A percentile compares a stretch with the other conserved stretches of the same genome.
phyloP scores from a whole-genome alignment of 768 basidiomycete species.

The Jaapia argillacea region DNA sequence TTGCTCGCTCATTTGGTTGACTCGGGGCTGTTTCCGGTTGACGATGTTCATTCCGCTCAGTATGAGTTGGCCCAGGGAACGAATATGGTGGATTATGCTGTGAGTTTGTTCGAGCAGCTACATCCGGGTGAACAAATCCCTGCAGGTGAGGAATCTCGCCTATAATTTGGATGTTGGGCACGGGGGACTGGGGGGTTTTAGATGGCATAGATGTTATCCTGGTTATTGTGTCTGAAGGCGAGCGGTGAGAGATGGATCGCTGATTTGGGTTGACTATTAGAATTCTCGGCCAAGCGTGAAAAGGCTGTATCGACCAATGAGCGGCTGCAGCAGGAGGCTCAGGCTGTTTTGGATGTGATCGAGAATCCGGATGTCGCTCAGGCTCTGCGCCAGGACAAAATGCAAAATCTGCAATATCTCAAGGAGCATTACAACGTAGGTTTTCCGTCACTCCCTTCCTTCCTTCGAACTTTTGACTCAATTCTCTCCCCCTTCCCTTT shows the following conservation, averaged over 20 bases:
- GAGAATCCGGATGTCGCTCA: conserved; percentile 95
- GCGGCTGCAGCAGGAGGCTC: conserved; percentile 80
- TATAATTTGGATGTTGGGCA: background rate
- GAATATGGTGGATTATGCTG: conserved; percentile 96
- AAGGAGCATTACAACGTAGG: conserved; percentile 86
- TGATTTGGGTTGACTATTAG: conserved; percentile 27
- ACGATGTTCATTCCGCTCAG: conserved; percentile 82
- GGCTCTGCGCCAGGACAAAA: conserved; percentile 90
- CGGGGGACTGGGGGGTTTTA: no score
- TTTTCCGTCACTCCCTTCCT: conserved; percentile 5
- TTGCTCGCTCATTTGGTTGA: conserved; percentile 82
- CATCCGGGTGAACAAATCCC: conserved; percentile 65
- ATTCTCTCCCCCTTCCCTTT: background rate
- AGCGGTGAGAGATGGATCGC: no score
- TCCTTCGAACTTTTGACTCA: conserved; percentile 1
- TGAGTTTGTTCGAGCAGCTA: conserved; percentile 69
- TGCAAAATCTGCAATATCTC: conserved; percentile 89
- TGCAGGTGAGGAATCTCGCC: conserved; percentile 36
- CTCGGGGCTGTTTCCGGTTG: conserved; percentile 60
- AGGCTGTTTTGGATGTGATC: conserved; percentile 90
- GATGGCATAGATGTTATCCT: no score
- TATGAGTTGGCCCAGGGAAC: conserved; percentile 97
- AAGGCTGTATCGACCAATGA: conserved; percentile 79
- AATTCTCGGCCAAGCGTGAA: conserved; percentile 77
- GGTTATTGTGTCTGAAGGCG: no score